Percentiles rank a stretch among this genome's conserved stretches.
These are phyloP conservation scores for Penicillium pulvis DNA, from an alignment of 495 filamentous ascomycete genomes.

Conservation along the genomic window DNA sequence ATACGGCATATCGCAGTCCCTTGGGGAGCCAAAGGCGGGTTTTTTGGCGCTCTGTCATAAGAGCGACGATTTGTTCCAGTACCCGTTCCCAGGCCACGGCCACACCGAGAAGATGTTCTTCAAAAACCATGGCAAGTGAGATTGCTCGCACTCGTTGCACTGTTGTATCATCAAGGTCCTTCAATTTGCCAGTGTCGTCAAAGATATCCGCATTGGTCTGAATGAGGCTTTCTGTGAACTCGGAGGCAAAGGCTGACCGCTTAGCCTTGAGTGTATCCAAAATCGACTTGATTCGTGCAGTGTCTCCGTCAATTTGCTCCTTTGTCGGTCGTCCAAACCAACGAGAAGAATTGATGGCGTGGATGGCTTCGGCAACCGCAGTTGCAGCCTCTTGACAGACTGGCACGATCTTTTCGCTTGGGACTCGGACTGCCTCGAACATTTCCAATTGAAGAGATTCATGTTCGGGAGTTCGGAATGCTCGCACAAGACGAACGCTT, in stretches of 20 bases:
- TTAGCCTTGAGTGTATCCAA: constrained; percentile 20
- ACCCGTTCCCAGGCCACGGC: constrained; percentile 24
- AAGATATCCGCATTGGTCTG: constrained; percentile 29
- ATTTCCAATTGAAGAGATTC: constrained; percentile 27
- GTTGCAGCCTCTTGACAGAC: constrained; percentile 25
- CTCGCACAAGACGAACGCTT: constrained; percentile 25
- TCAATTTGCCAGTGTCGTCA: constrained; percentile 26
- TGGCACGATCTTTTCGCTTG: constrained; percentile 26
- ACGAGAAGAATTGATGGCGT: constrained; percentile 28
- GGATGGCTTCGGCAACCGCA: constrained; percentile 22
- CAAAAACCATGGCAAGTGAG: constrained; percentile 31
- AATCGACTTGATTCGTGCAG: constrained; percentile 14
- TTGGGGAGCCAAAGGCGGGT: constrained; percentile 28
- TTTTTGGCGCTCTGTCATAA: constrained; percentile 28
- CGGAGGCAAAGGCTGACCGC: constrained; percentile 23
- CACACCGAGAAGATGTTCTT: constrained; percentile 32
- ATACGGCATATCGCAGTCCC: constrained; percentile 28
- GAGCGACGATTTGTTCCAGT: constrained; percentile 20
- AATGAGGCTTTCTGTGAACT: constrained; percentile 31
- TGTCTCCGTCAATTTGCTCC: constrained; percentile 19
- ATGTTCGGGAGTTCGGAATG: constrained; percentile 28
- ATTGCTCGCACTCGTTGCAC: constrained; percentile 24
- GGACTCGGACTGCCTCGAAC: constrained; percentile 26
- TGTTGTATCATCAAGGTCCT: constrained; percentile 13
- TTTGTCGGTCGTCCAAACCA: constrained; percentile 30